Percentiles rank a stretch among this genome's conserved stretches.
phyloP scores from a whole-genome alignment of 495 filamentous ascomycete species.

The Tuber microsphaerosporum region DNA sequence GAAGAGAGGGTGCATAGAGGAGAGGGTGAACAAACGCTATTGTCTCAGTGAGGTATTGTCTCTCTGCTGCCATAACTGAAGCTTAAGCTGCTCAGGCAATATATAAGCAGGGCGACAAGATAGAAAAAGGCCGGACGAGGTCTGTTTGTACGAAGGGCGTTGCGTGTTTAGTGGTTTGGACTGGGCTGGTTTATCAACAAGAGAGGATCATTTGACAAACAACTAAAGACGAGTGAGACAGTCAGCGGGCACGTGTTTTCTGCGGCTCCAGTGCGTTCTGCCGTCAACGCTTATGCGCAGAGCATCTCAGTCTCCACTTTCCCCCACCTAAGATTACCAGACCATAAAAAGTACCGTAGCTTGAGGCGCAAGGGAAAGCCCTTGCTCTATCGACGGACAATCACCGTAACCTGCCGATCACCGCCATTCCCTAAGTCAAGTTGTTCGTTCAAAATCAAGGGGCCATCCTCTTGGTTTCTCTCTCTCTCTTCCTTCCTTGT shows the following conservation, averaged over 20 bases:
- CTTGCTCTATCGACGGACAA: background rate
- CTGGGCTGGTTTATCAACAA: background rate
- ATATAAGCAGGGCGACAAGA: background rate
- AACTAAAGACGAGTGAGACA: background rate
- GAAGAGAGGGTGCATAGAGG: background rate
- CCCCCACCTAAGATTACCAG: background rate
- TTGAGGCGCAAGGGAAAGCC: background rate
- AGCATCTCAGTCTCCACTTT: constrained; percentile 1
- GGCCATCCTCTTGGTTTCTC: background rate
- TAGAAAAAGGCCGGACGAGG: background rate
- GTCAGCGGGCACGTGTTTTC: background rate
- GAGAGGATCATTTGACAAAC: background rate
- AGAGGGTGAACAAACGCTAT: constrained; percentile 27
- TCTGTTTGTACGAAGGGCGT: background rate
- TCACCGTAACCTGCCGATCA: background rate
- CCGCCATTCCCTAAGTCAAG: background rate
- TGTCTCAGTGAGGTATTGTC: constrained; percentile 24
- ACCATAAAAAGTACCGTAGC: background rate
- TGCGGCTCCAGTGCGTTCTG: background rate
- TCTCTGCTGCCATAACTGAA: constrained; percentile 33
- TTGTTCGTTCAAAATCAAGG: background rate
- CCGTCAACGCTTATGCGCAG: background rate
- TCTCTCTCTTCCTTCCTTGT: background rate
- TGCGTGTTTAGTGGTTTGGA: background rate
- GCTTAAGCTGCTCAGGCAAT: background rate